Conservation (phyloP, 768 basidiomycete genomes). For the Mycena alexandri region DNA sequence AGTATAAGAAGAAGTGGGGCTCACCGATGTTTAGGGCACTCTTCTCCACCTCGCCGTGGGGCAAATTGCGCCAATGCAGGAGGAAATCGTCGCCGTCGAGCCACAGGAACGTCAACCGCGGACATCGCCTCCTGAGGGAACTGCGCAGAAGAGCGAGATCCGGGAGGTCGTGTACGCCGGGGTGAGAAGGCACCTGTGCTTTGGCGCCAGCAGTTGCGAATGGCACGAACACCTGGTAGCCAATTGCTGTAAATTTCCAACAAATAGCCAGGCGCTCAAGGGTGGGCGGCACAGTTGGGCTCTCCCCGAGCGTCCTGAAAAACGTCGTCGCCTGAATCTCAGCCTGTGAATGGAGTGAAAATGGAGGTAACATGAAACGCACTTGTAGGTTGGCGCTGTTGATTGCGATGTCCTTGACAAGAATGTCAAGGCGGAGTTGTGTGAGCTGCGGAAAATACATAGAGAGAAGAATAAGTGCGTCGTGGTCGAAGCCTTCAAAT, state of each 20-base stretch:
- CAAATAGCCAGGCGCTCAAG: neutral
- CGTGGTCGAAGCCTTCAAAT: neutral
- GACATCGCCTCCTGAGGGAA: neutral
- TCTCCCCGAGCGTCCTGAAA: neutral
- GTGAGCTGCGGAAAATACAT: neutral
- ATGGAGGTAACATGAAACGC: neutral
- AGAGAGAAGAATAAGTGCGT: neutral
- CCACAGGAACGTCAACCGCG: neutral
- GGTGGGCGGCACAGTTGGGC: neutral
- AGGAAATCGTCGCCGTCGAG: conserved; percentile 14
- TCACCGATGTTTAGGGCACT: no score
- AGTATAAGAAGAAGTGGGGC: no score
- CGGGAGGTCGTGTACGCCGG: neutral
- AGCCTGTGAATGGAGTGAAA: neutral
- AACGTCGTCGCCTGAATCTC: neutral
- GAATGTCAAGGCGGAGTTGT: neutral
- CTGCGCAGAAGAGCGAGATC: neutral
- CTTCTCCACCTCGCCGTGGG: no score
- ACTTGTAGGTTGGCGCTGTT: neutral
- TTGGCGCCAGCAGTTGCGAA: no score
- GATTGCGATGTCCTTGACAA: no score
- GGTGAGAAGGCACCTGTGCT: no score
- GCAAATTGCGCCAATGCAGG: neutral
- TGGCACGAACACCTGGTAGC: no score
- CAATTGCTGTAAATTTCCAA: neutral